Evolutionary conservation across 1,284 basidiomycete genomes (phyloP).

Genomic region (Ustilago xerochloae): DNA sequence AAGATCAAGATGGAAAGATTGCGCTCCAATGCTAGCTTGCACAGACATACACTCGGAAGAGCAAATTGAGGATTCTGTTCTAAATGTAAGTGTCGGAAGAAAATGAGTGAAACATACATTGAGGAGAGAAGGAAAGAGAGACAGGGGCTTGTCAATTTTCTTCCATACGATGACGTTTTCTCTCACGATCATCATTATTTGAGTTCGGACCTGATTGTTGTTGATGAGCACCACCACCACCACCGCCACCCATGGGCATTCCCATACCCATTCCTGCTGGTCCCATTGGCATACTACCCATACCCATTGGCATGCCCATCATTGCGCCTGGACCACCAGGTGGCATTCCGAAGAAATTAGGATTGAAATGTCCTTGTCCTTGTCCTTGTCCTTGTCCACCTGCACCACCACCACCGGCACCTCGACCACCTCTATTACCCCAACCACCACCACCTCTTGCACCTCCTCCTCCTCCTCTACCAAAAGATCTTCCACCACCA

Average conservation of each 20-base stretch:
- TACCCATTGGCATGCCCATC: conserved; percentile 46
- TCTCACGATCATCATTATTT: conserved; percentile 43
- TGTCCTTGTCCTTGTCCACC: conserved; percentile 1
- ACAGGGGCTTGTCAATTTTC: conserved; percentile 22
- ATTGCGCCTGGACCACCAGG: conserved; percentile 24
- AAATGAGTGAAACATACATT: not conserved
- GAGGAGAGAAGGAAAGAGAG: not conserved
- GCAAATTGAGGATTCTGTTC: too few species aligned
- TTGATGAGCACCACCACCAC: conserved; percentile 5
- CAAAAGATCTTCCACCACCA: conserved; percentile 31
- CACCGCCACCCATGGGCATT: conserved; percentile 18
- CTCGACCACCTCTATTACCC: conserved; percentile 18
- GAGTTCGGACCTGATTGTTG: not conserved
- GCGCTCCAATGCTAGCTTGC: too few species aligned
- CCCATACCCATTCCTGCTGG: too few species aligned
- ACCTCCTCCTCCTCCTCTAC: conserved; percentile 26
- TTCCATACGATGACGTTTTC: conserved; percentile 56
- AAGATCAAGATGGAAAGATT: too few species aligned
- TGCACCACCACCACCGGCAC: conserved; percentile 17
- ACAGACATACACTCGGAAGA: too few species aligned
- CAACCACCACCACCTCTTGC: conserved; percentile 23
- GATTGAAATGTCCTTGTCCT: conserved; percentile 40
- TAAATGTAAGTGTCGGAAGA: too few species aligned
- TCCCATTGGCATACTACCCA: conserved; percentile 19
- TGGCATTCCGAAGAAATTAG: conserved; percentile 54